Conservation (phyloP, 305 asterid species). For the Fraxinus paxiana region DNA sequence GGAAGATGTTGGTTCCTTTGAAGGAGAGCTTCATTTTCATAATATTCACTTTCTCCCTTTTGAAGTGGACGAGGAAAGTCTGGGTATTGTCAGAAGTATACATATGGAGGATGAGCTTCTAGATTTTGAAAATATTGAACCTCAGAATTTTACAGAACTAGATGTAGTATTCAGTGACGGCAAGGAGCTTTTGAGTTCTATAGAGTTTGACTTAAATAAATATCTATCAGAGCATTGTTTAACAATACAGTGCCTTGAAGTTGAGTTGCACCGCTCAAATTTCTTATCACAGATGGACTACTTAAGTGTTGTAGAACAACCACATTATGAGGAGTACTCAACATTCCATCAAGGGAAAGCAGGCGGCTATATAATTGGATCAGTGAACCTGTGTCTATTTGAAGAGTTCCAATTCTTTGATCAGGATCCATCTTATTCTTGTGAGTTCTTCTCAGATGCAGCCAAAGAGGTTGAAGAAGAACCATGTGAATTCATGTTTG, state of each 20-base stretch:
- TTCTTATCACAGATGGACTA: constrained; percentile 36
- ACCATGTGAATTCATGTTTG: constrained; percentile 57
- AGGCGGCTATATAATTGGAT: constrained; percentile 26
- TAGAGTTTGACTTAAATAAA: constrained; percentile 56
- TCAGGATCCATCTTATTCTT: constrained; percentile 36
- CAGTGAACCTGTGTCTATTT: constrained; percentile 26
- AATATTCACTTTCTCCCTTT: constrained; percentile 50
- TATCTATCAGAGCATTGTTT: constrained; percentile 41
- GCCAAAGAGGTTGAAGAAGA: constrained; percentile 46
- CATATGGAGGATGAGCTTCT: constrained; percentile 39
- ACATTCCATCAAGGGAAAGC: not conserved
- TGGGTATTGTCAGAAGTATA: constrained; percentile 37
- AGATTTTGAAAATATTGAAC: constrained; percentile 44
- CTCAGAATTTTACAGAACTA: constrained; percentile 40
- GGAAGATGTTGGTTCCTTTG: constrained; percentile 51
- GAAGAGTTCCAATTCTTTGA: constrained; percentile 58
- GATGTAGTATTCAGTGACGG: constrained; percentile 26
- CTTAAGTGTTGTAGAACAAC: constrained; percentile 43
- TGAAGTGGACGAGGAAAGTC: constrained; percentile 59
- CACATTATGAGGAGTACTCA: constrained; percentile 33
- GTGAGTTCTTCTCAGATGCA: constrained; percentile 40
- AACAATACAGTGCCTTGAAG: constrained; percentile 31
- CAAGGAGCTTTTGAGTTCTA: constrained; percentile 50
- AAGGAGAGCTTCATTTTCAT: constrained; percentile 35
- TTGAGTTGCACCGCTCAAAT: constrained; percentile 30